Percentiles rank a stretch among this genome's conserved stretches.
phyloP scores from a whole-genome alignment of 2,329 filamentous ascomycete species.

The Neofusicoccum kwambonambiense region DNA sequence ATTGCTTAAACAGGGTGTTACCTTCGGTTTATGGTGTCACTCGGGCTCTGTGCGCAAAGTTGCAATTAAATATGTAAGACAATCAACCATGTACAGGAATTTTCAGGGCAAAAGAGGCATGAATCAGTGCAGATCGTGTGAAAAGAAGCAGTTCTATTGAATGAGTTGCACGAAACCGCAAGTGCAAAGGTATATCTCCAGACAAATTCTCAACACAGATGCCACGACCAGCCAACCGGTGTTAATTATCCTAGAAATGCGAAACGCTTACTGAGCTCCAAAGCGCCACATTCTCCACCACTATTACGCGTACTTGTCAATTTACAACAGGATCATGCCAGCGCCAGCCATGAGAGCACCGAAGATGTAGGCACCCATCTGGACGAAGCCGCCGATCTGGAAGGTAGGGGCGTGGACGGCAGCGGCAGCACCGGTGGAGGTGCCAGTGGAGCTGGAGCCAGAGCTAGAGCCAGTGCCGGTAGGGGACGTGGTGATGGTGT shows the following conservation, averaged over 20 bases:
- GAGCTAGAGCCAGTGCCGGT: conserved; percentile 35
- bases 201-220: neutral
- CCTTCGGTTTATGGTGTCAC: no score
- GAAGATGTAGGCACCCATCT: conserved; percentile 51
- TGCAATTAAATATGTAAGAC: neutral
- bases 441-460: conserved; percentile 24
- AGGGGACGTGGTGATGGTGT: conserved; percentile 52
- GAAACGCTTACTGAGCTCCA: neutral
- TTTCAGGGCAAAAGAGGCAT: neutral
- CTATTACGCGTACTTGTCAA: neutral
- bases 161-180: conserved; percentile 9
- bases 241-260: conserved; percentile 2
- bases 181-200: conserved; percentile 17
- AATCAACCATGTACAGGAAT: conserved; percentile 7
- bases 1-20: no score
- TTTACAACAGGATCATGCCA: conserved; percentile 56
- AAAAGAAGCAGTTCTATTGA: conserved; percentile 8
- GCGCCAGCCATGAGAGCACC: conserved; percentile 52
- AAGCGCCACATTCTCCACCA: conserved; percentile 1
- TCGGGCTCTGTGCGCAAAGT: no score
- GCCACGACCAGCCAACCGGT: neutral
- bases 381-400: conserved; percentile 43
- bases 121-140: neutral
- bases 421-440: conserved; percentile 37
- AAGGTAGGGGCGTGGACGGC: conserved; percentile 46